These are phyloP conservation scores for Nicotiana tabacum DNA, from an alignment of 257 asterid genomes.

Conservation along the genomic window DNA sequence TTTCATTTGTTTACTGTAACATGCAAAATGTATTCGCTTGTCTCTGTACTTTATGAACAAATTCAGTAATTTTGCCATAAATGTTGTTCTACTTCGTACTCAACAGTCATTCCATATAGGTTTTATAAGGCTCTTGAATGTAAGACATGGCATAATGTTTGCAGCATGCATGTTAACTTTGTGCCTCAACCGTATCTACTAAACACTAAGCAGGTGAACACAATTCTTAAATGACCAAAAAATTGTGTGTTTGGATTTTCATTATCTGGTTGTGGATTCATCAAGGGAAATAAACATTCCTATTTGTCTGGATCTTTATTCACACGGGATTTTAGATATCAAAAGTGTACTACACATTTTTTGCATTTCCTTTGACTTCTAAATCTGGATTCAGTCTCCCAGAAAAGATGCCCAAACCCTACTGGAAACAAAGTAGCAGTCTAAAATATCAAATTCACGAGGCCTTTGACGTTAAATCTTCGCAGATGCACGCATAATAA, in stretches of 20 bases:
- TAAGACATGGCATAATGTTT: neutral
- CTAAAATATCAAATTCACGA: neutral
- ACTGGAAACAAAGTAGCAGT: neutral
- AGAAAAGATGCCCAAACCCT: neutral
- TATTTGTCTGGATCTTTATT: neutral
- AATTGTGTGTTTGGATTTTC: neutral
- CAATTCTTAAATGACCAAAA: neutral
- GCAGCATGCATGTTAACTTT: neutral
- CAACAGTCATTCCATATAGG: neutral
- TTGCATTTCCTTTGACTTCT: too few species aligned
- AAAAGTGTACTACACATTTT: neutral
- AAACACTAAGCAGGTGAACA: neutral
- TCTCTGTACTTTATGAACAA: neutral
- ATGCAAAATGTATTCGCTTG: neutral
- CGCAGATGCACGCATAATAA: neutral
- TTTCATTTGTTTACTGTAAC: slow-evolving; percentile 16
- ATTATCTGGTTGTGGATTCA: neutral
- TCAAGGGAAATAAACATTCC: neutral
- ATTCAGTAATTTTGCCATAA: neutral
- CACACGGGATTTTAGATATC: neutral
- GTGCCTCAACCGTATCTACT: neutral
- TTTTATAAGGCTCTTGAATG: neutral
- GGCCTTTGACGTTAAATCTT: neutral
- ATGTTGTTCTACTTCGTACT: neutral
- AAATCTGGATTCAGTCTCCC: neutral